Conservation (phyloP, 2,329 filamentous ascomycete species). For the Neoarthrinium moseri region DNA sequence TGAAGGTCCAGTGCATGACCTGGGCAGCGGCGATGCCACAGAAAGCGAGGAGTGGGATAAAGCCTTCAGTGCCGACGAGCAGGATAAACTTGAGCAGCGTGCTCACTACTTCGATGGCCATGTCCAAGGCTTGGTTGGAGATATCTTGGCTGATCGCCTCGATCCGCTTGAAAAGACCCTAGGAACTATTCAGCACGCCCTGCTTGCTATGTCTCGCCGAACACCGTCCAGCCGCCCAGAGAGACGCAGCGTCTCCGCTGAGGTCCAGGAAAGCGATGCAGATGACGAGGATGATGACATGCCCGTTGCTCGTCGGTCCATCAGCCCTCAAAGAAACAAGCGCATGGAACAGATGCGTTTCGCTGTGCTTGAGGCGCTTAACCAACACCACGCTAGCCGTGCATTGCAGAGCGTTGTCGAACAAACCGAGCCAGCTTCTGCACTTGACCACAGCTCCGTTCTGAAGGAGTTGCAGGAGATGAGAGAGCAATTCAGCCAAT, state of each 20-base stretch:
- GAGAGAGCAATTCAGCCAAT: constrained; percentile 51
- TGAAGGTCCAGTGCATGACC: constrained; percentile 55
- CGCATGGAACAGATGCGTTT: constrained; percentile 79
- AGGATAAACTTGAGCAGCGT: constrained; percentile 77
- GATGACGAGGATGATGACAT: constrained; percentile 86
- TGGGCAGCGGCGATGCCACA: constrained; percentile 62
- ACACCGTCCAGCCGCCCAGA: constrained; percentile 56
- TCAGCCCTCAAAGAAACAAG: constrained; percentile 76
- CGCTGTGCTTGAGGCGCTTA: constrained; percentile 72
- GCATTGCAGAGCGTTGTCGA: constrained; percentile 28
- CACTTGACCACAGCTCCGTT: constrained; percentile 48
- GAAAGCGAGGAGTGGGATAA: constrained; percentile 91
- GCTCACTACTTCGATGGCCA: constrained; percentile 88
- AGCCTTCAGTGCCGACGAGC: constrained; percentile 77
- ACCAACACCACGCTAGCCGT: constrained; percentile 48
- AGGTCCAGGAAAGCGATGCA: constrained; percentile 79
- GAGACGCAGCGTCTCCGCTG: constrained; percentile 67
- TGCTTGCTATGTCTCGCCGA: constrained; percentile 57
- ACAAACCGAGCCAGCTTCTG: constrained; percentile 19
- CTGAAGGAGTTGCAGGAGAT: constrained; percentile 31
- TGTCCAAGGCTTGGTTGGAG: constrained; percentile 82
- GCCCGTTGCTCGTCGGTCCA: constrained; percentile 60
- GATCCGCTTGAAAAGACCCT: constrained; percentile 80
- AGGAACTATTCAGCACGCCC: constrained; percentile 68
- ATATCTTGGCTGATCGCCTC: constrained; percentile 72